Base-by-base conservation (phyloP, 306 rosid genomes). In the Trifolium pratense region DNA sequence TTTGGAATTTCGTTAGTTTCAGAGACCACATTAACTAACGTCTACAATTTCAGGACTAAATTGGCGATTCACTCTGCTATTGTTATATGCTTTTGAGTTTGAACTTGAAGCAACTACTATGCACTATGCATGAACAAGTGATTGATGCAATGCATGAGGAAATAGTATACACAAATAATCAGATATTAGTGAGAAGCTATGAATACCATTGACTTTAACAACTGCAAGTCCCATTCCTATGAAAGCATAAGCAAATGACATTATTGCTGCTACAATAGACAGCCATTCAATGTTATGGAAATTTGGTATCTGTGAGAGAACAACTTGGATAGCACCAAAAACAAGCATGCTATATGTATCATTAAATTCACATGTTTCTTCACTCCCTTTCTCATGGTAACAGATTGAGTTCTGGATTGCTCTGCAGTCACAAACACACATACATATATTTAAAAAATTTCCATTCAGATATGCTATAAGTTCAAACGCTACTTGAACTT, bases 251-350 rank as follows among this genome's bases (percentile, higher is more conserved):
- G 78, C 67, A 71, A 91, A 89, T 58, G 97, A 91, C 90, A 85
- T 91, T 64, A 87, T 57, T 60, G 97, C 96, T 58, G 96, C 97
- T 0, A 89, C 56, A 64, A 84, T 11, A n/a, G 97, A 91, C 32
- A 91, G 76, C 97, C 96, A 89, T 45, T 88, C 72, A 16, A 91
- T 81, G 79, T 86, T 65, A 77, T 87, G 91, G 66, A 91, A 91
- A 72, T 89, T 78, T 20, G 92, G 97, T 31, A 87, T 85, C 78
- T 91, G 97, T n/a, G 97, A 87, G 29, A 91, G 85, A 56, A 89
- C 37, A 64, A 89, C 68, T 73, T 91, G 92, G 14, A 84, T 37
- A 71, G 62, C 70, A 42, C 92, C 96, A 69, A 87, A 89, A 42
- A 86, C 55, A 69, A 91, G 82, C 91, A 84, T 91, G 25, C 74